A percentile compares a stretch with the other conserved stretches of the same genome.
phyloP scores from a whole-genome alignment of 1,284 basidiomycete genomes.

The Tilletia walkeri region DNA sequence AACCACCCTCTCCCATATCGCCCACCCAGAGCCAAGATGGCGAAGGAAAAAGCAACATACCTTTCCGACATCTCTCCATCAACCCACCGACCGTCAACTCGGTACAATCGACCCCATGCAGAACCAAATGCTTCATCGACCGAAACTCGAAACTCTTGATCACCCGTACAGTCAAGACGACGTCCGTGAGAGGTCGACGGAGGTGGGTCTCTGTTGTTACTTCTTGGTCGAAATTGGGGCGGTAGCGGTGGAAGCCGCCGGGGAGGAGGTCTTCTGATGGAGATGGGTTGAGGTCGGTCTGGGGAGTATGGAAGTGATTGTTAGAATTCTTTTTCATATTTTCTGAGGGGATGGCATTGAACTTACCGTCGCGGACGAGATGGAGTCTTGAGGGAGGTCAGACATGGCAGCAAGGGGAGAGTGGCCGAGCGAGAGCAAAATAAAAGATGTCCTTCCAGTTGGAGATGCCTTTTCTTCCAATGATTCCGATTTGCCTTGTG shows the following conservation, averaged over 20 bases:
- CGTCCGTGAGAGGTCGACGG: conserved; percentile 68
- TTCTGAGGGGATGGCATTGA: too few relatives aligned
- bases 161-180: conserved; percentile 82
- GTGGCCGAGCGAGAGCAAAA: too few relatives aligned
- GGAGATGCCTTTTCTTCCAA: too few relatives aligned
- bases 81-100: conserved; percentile 72
- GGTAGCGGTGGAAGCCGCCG: conserved; percentile 18
- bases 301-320: too few relatives aligned
- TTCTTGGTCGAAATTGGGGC: conserved; percentile 12
- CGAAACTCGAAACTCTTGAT: conserved; percentile 94
- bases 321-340: too few relatives aligned
- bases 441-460: too few relatives aligned
- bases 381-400: too few relatives aligned
- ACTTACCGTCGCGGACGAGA: too few relatives aligned
- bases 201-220: conserved; percentile 64
- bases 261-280: conserved; percentile 16
- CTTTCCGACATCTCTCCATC: conserved; percentile 68
- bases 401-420: too few relatives aligned
- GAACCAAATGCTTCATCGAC: conserved; percentile 81
- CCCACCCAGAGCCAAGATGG: too few relatives aligned
- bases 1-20: too few relatives aligned
- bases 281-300: background rate
- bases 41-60: conserved; percentile 50
- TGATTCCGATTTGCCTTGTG: too few relatives aligned
- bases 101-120: conserved; percentile 77